phyloP scores from a whole-genome alignment of 371 early-diverging fungal species.

The Circinella minor region DNA sequence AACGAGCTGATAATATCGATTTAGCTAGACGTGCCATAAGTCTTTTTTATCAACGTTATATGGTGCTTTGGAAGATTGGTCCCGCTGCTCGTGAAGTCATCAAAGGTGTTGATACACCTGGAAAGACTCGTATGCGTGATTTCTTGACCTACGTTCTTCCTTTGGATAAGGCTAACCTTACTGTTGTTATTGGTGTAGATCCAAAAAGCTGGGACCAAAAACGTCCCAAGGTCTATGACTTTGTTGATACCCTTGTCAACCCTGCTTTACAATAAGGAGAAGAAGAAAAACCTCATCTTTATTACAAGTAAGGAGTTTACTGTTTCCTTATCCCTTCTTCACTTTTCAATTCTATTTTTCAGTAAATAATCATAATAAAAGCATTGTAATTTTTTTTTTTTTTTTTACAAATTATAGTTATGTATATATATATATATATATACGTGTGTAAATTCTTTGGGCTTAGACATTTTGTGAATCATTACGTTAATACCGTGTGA shows the following conservation, averaged over 20 bases:
- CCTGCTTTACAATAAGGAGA: neutral
- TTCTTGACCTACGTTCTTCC: neutral
- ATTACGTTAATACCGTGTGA: too few species aligned
- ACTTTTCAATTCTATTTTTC: too few species aligned
- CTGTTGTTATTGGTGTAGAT: neutral
- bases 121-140: conserved; percentile 14
- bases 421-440: too few species aligned
- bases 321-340: too few species aligned
- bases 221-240: neutral
- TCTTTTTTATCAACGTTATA: conserved; percentile 15
- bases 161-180: neutral
- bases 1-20: conserved; percentile 5
- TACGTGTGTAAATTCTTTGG: too few species aligned
- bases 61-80: conserved; percentile 18
- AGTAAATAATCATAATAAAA: too few species aligned
- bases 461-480: too few species aligned
- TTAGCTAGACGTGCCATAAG: conserved; percentile 4
- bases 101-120: conserved; percentile 15
- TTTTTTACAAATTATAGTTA: too few species aligned
- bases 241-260: neutral
- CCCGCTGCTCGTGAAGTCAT: conserved; percentile 14
- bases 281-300: too few species aligned
- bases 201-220: neutral
- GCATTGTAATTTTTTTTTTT: too few species aligned
- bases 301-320: too few species aligned